Evolutionary conservation across 805 yeast genomes (phyloP).

Genomic region (Ogataea haglerorum): DNA sequence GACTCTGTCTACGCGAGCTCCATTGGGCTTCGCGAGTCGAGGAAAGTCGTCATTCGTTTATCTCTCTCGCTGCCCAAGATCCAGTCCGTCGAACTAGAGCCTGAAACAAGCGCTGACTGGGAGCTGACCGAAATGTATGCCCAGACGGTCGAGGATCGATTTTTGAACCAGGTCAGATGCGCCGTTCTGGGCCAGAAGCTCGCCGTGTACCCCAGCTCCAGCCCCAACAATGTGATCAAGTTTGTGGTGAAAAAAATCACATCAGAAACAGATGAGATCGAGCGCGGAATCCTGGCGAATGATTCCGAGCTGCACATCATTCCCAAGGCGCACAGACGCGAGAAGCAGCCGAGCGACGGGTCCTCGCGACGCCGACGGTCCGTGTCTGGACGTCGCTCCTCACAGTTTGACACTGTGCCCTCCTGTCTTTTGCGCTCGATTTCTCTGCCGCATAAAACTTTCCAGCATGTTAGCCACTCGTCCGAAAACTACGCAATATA

Average conservation of each 20-base stretch:
- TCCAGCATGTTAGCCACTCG: conserved; percentile 13
- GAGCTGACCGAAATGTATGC: conserved; percentile 85
- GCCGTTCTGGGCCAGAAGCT: conserved; percentile 57
- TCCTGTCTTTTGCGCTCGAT: conserved; percentile 50
- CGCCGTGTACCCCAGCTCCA: conserved; percentile 67
- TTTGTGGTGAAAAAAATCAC: conserved; percentile 49
- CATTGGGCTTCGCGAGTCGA: conserved; percentile 43
- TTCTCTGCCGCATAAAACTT: conserved; percentile 49
- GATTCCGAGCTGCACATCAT: conserved; percentile 50
- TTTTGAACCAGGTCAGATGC: conserved; percentile 78
- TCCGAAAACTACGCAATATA: conserved; percentile 39
- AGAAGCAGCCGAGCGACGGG: conserved; percentile 8
- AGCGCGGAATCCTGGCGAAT: conserved; percentile 41
- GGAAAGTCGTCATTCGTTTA: conserved; percentile 41
- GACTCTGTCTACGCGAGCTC: conserved; percentile 64
- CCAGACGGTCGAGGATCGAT: conserved; percentile 63
- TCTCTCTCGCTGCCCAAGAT: conserved; percentile 51
- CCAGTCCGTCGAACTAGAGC: conserved; percentile 69
- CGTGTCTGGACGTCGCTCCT: conserved; percentile 29
- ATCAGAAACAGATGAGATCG: conserved; percentile 19
- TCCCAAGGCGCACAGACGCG: conserved; percentile 47
- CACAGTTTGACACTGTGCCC: conserved; percentile 30
- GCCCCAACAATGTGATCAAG: conserved; percentile 56
- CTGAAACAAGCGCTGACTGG: conserved; percentile 79
- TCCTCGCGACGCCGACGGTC: conserved; percentile 25